A percentile compares a stretch with the other conserved stretches of the same genome.
phyloP scores from a whole-genome alignment of 1,139 yeast species.

The Zygoascus meyerae region DNA sequence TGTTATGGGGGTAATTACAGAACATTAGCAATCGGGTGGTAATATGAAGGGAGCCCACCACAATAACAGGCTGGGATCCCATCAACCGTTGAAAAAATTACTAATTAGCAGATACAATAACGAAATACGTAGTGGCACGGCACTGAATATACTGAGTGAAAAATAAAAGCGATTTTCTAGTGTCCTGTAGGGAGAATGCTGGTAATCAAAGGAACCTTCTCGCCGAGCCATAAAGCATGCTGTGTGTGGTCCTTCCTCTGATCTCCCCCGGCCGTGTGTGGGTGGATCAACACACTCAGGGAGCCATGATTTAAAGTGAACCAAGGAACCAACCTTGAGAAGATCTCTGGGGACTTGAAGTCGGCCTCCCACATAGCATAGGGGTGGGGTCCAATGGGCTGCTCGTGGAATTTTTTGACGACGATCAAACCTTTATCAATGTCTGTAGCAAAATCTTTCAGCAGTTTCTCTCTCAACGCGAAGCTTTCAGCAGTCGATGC shows the following conservation, averaged over 20 bases:
- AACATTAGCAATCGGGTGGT: too few relatives aligned
- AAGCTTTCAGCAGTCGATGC: conserved; percentile 37
- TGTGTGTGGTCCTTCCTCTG: conserved; percentile 46
- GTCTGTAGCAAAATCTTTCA: conserved; percentile 43
- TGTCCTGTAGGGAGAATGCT: conserved; percentile 12
- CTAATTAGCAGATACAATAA: too few relatives aligned
- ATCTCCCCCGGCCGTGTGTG: conserved; percentile 35
- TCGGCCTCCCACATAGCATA: conserved; percentile 40
- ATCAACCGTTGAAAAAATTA: too few relatives aligned
- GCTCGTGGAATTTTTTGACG: conserved; percentile 44
- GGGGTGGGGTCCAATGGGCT: conserved; percentile 56
- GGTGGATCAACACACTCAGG: conserved; percentile 51
- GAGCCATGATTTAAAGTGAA: conserved; percentile 49
- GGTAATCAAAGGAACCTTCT: conserved; percentile 28
- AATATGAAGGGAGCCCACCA: too few relatives aligned
- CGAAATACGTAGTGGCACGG: too few relatives aligned
- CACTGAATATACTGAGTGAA: too few relatives aligned
- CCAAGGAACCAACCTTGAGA: conserved; percentile 34
- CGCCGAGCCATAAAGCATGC: conserved; percentile 52
- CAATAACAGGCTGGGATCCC: too few relatives aligned
- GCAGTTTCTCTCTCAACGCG: conserved; percentile 40
- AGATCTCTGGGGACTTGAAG: conserved; percentile 33
- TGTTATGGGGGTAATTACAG: too few relatives aligned
- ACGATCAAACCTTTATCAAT: conserved; percentile 41
- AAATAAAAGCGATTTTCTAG: neutral